These are phyloP conservation scores for Corymbia calophylla DNA, from an alignment of 441 rosid species.

Conservation along the genomic window DNA sequence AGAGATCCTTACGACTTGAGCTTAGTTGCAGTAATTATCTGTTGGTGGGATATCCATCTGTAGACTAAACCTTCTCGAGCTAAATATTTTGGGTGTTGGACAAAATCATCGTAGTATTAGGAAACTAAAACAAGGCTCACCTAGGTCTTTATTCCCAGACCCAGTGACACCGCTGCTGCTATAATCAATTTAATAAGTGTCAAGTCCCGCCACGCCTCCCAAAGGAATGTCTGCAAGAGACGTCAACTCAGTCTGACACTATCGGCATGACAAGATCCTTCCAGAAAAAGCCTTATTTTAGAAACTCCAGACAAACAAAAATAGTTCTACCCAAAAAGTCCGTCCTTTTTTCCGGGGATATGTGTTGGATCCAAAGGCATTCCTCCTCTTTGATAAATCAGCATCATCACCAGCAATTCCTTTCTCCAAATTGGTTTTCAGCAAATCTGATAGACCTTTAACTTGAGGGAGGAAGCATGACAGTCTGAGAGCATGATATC, in stretches of 20 bases:
- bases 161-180: constrained; percentile 83
- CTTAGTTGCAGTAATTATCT: not conserved
- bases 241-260: not conserved
- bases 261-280: not conserved
- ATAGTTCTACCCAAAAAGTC: constrained; percentile 55
- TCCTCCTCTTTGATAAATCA: constrained; percentile 59
- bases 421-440: constrained; percentile 61
- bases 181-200: constrained; percentile 92
- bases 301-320: not conserved
- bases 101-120: not conserved
- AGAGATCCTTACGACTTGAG: not conserved
- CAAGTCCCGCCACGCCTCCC: constrained; percentile 99
- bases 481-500: not conserved
- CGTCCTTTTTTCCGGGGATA: constrained; percentile 92
- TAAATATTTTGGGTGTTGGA: not conserved
- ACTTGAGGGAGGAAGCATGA: constrained; percentile 31
- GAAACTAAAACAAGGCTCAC: constrained; percentile 21
- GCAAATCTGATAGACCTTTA: constrained; percentile 60
- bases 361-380: constrained; percentile 84
- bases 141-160: constrained; percentile 93
- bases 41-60: not conserved
- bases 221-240: constrained; percentile 73
- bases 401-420: constrained; percentile 69
- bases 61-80: not conserved
- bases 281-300: not conserved